These are phyloP conservation scores for Mycena pura DNA, from an alignment of 768 basidiomycete genomes.

Conservation along the genomic window DNA sequence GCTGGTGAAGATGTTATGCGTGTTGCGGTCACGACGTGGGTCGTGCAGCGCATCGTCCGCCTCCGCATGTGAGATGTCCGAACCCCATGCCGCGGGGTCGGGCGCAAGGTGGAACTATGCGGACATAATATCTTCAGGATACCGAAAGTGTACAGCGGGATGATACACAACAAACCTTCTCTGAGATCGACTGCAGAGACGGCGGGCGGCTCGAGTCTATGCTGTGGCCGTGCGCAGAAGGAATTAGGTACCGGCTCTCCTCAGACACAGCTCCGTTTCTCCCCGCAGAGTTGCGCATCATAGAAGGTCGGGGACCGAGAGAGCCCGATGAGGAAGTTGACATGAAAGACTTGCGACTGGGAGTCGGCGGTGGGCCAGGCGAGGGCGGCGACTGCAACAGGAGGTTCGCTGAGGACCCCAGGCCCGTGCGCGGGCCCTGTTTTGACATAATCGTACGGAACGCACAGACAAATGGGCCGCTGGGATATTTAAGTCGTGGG, in stretches of 20 bases:
- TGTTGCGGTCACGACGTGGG: neutral
- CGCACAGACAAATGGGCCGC: too few relatives aligned
- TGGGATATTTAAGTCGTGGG: too few relatives aligned
- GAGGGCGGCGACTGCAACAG: too few relatives aligned
- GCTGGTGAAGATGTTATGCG: neutral
- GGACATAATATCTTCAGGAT: neutral
- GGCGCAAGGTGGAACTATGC: conserved; percentile 18
- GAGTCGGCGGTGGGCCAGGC: too few relatives aligned
- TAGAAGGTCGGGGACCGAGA: too few relatives aligned
- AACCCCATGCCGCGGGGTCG: conserved; percentile 14
- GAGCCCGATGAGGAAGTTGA: too few relatives aligned
- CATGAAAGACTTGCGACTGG: too few relatives aligned
- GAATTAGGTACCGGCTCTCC: conserved; percentile 13
- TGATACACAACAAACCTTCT: conserved; percentile 22
- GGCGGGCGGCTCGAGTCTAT: neutral
- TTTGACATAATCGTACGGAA: too few relatives aligned
- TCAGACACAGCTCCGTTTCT: too few relatives aligned
- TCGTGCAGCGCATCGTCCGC: conserved; percentile 22
- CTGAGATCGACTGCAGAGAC: conserved; percentile 15
- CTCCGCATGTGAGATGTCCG: conserved; percentile 11
- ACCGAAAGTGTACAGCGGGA: neutral
- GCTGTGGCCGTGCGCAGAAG: neutral
- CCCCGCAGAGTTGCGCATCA: too few relatives aligned
- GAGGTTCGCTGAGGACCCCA: too few relatives aligned
- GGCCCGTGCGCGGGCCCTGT: too few relatives aligned